These are phyloP conservation scores for Xylaria curta DNA, from an alignment of 495 filamentous ascomycete species.

Conservation along the genomic window DNA sequence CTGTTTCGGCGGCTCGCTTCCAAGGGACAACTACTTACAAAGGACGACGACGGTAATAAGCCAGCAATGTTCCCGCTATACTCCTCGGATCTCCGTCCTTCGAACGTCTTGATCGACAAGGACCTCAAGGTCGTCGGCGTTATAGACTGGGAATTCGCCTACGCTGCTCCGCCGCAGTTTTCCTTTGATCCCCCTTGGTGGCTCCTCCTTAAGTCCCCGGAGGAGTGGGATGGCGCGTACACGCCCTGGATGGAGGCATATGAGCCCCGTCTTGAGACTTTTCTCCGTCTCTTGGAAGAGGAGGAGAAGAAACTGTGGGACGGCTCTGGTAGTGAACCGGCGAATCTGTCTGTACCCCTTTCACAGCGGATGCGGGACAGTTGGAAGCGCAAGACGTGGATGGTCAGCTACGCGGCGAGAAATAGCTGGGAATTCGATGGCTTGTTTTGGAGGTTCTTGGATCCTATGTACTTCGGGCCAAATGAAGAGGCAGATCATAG, in stretches of 20 bases:
- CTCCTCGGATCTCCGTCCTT: constrained; percentile 37
- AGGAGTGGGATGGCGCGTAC: constrained; percentile 45
- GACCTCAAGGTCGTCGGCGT: constrained; percentile 26
- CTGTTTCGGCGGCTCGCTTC: constrained; percentile 19
- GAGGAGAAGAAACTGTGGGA: constrained; percentile 29
- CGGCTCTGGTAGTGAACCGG: background rate
- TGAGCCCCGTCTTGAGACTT: constrained; percentile 34
- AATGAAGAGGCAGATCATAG: constrained; percentile 31
- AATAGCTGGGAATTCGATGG: constrained; percentile 44
- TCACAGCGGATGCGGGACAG: constrained; percentile 39
- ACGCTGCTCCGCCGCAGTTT: constrained; percentile 45
- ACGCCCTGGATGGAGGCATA: constrained; percentile 36
- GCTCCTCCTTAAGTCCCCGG: constrained; percentile 47
- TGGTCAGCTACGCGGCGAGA: constrained; percentile 40
- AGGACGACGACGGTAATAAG: constrained; percentile 29
- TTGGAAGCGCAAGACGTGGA: constrained; percentile 41
- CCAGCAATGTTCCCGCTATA: constrained; percentile 30
- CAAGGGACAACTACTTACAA: constrained; percentile 39
- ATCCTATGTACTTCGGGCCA: constrained; percentile 35
- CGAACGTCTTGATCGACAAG: constrained; percentile 37
- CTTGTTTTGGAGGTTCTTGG: constrained; percentile 37
- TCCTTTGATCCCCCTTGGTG: constrained; percentile 49
- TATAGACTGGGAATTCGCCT: constrained; percentile 47
- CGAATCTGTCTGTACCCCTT: constrained; percentile 16
- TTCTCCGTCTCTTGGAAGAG: constrained; percentile 39